Base-by-base conservation (phyloP, 2,329 filamentous ascomycete species). In the Cladosporium sp. region DNA sequence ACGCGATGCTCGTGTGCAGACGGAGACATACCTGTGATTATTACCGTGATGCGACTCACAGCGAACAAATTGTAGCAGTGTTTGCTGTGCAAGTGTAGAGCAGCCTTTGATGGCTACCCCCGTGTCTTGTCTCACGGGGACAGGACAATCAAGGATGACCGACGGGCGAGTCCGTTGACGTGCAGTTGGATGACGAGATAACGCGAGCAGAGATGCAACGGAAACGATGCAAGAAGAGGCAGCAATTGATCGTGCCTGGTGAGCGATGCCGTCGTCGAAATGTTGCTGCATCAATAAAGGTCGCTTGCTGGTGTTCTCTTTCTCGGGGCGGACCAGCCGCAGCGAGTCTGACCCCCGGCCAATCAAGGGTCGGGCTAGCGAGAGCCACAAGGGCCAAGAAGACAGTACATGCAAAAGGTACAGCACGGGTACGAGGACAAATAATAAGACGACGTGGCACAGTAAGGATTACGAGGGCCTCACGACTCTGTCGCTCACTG, bases 61-160 rank as follows among this genome's bases (percentile, higher is more conserved):
- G 51, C 52, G 14, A 52, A 12, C 21, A 28, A 44, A 30, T 21
- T 30, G 32, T 24, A 30, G 30, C 8, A 11, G 60, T 64, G 49
- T 41, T 55, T 41, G 60, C 28, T 30, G 49, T 55, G 24, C 49
- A 44, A 41, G 51, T 55, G 60, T 41, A 61, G 47, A 26, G 60
- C 60, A 55, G 60, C 51, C 60, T 64, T 57, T 64, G 60, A 64
- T 64, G 60, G 60, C 60, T 54, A 64, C 51, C 60, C 60, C 60
- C 60, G 60, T 64, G 60, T 64, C 60, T 64, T 64, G 60, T 64
- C 60, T 64, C 60, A 64, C 60, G 36, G 34, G 36, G 60, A 64
- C 60, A 54, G 36, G 60, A 64, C 60, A 54, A 55, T 64, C 49
- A 64, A 64, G 51, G 49, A 64, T 41, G 60, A 64, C 60, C 60